These are phyloP conservation scores for Lipomyces starkeyi DNA, from an alignment of 805 yeast genomes.

Conservation along the genomic window DNA sequence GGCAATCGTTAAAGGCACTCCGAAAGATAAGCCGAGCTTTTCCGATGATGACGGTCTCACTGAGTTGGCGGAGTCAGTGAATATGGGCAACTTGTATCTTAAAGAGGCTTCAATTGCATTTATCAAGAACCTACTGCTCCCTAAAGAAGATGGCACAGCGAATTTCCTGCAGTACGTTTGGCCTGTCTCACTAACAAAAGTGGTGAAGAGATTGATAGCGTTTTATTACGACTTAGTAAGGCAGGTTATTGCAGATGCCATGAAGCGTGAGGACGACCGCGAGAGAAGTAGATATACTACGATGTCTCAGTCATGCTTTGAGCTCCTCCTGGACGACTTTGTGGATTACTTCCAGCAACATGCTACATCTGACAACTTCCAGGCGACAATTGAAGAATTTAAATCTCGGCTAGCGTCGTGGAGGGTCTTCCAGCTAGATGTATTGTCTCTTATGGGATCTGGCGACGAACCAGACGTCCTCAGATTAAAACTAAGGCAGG, in stretches of 20 bases:
- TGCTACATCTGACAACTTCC: constrained; percentile 6
- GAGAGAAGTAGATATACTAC: neutral
- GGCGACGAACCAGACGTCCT: neutral
- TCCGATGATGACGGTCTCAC: constrained; percentile 19
- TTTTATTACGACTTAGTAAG: constrained; percentile 20
- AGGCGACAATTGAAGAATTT: constrained; percentile 1
- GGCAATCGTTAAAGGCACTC: constrained; percentile 17
- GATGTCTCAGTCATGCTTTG: constrained; percentile 34
- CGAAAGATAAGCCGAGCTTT: constrained; percentile 3
- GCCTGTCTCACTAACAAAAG: constrained; percentile 24
- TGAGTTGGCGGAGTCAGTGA: constrained; percentile 13
- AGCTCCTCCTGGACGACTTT: constrained; percentile 36
- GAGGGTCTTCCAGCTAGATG: constrained; percentile 17
- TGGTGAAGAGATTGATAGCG: constrained; percentile 9
- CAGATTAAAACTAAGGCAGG: constrained; percentile 1
- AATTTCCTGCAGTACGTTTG: constrained; percentile 23
- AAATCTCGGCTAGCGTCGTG: constrained; percentile 17
- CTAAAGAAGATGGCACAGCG: constrained; percentile 23
- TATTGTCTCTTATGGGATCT: constrained; percentile 5
- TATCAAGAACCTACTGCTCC: constrained; percentile 18
- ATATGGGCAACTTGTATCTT: neutral
- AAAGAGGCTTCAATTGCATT: constrained; percentile 18
- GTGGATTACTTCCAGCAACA: constrained; percentile 24
- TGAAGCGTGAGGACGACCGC: constrained; percentile 4
- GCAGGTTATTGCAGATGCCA: constrained; percentile 8